Conservation (phyloP, 1,284 basidiomycete species). For the Sparassis latifolia region DNA sequence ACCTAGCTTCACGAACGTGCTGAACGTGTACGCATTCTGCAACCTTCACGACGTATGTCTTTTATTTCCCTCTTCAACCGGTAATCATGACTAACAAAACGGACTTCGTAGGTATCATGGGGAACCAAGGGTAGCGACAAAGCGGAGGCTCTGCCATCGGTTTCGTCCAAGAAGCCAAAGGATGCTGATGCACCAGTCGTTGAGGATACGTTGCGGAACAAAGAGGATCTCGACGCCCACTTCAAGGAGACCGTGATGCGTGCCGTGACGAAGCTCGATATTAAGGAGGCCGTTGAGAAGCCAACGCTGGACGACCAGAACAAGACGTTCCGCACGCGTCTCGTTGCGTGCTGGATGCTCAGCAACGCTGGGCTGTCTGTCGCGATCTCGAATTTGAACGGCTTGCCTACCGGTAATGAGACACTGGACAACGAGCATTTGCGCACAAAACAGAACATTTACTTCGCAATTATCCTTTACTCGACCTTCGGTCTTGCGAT, state of each 20-base stretch:
- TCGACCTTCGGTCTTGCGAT: constrained; percentile 80
- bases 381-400: constrained; percentile 81
- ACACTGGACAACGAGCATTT: constrained; percentile 40
- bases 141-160: constrained; percentile 88
- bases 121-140: constrained; percentile 97
- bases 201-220: constrained; percentile 73
- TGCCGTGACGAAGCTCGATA: constrained; percentile 78
- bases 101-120: constrained; percentile 64
- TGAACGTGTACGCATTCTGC: constrained; percentile 97
- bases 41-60: constrained; percentile 80
- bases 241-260: constrained; percentile 94
- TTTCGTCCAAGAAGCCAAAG: constrained; percentile 79
- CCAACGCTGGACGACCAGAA: constrained; percentile 90
- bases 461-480: constrained; percentile 84
- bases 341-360: constrained; percentile 85
- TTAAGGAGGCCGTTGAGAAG: constrained; percentile 66
- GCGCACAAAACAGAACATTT: constrained; percentile 62
- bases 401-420: constrained; percentile 45
- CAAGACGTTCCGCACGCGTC: constrained; percentile 89
- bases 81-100: constrained; percentile 4
- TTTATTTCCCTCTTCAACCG: background rate
- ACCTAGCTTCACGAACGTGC: constrained; percentile 88
- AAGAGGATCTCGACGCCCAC: constrained; percentile 87
- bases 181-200: constrained; percentile 73
- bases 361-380: constrained; percentile 76